Evolutionary conservation across 352 stramenopile genomes (phyloP).

Genomic region (Halophytophthora polymorphica): DNA sequence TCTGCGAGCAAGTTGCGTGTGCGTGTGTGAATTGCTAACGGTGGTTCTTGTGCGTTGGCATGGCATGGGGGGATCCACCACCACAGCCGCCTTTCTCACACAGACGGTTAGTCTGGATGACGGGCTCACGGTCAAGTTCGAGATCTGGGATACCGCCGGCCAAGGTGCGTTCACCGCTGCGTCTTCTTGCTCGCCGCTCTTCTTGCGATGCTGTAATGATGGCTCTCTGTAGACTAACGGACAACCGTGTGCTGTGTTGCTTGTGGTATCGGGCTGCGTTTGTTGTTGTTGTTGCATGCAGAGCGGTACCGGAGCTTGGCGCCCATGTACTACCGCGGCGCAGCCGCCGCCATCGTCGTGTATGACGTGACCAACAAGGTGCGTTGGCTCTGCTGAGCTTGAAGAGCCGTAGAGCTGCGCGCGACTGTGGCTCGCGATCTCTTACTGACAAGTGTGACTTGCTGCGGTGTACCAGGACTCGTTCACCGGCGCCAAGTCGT

Average conservation of each 20-base stretch:
- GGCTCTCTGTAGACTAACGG: conserved; percentile 5
- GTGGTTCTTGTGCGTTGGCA: neutral
- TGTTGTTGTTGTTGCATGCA: conserved; percentile 22
- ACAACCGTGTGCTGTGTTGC: conserved; percentile 2
- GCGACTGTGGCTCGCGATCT: too few species aligned
- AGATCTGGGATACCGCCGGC: conserved; percentile 99
- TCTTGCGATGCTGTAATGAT: neutral
- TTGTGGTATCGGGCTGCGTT: neutral
- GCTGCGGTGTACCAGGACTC: conserved; percentile 73
- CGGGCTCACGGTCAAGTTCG: conserved; percentile 98
- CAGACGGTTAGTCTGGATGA: conserved; percentile 98
- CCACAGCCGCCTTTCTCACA: conserved; percentile 94
- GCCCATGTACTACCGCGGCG: conserved; percentile 98
- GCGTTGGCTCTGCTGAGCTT: conserved; percentile 1
- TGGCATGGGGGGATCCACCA: conserved; percentile 1
- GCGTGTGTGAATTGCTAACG: neutral
- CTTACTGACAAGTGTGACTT: too few species aligned
- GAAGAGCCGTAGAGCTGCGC: too few species aligned
- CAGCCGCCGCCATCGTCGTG: conserved; percentile 95
- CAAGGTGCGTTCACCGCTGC: conserved; percentile 60
- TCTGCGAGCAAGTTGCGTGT: too few species aligned
- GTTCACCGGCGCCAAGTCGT: conserved; percentile 98
- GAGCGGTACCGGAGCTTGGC: conserved; percentile 96
- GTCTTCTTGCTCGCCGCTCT: neutral
- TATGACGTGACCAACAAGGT: conserved; percentile 98